Percentiles rank a stretch among this genome's conserved stretches.
Evolutionary conservation across 371 early-diverging fungal genomes (phyloP).

Genomic region (Fennellomyces sp.): DNA sequence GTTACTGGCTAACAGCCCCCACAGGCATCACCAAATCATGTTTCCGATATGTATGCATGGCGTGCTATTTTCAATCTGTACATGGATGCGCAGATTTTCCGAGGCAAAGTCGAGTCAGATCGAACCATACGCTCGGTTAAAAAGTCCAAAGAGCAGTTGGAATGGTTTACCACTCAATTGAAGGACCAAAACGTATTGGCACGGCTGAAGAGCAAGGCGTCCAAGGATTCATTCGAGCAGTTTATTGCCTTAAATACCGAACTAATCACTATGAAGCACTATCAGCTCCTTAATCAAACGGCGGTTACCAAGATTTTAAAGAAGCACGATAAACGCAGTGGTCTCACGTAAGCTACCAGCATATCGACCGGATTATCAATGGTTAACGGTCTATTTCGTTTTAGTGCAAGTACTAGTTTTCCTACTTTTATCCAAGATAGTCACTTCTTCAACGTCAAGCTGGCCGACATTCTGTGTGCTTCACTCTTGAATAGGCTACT

Average conservation of each 20-base stretch:
- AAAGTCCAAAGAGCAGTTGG: conserved; percentile 58
- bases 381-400: neutral
- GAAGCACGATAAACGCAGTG: conserved; percentile 85
- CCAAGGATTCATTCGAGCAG: conserved; percentile 54
- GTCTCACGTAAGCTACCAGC: conserved; percentile 46
- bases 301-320: conserved; percentile 84
- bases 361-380: neutral
- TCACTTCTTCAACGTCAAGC: conserved; percentile 30
- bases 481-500: conserved; percentile 43
- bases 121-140: conserved; percentile 51
- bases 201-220: conserved; percentile 40
- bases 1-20: neutral
- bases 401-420: conserved; percentile 38
- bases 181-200: conserved; percentile 35
- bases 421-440: conserved; percentile 27
- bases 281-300: conserved; percentile 75
- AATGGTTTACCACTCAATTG: conserved; percentile 62
- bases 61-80: conserved; percentile 72
- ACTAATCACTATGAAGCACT: conserved; percentile 68
- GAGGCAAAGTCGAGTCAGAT: conserved; percentile 50
- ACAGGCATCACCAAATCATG: conserved; percentile 55
- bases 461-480: conserved; percentile 42
- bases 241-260: conserved; percentile 71
- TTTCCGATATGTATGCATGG: conserved; percentile 75
- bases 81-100: conserved; percentile 71